Evolutionary conservation across 2,329 filamentous ascomycete species (phyloP), one percentile per base, ranked within the genome.

Genomic region (Dryadomyces sulphureus): DNA sequence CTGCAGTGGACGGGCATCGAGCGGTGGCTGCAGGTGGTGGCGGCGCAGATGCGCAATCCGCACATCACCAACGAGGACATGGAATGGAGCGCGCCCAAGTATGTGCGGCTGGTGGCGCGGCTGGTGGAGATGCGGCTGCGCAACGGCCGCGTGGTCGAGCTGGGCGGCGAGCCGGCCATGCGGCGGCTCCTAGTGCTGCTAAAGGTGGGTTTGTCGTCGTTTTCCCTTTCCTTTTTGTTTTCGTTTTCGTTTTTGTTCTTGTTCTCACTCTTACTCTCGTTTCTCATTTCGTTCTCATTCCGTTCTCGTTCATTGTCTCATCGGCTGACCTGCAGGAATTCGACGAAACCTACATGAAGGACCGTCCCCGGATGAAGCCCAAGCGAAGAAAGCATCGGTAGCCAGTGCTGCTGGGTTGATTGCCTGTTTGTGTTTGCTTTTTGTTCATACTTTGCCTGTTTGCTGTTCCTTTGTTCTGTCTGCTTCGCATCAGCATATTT

Each of bases 1-100:
- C 50, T 62, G 43, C 59, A 60, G 49, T 62, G 59, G 60, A 54
- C 58, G 3, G 56, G 53, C 25, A 52, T 61, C 40, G 52, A 53
- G 48, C 55, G 51, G 17, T 62, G 59, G 60, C 50, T 59, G 16
- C 40, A 54, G 42, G 50, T 59, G 11, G 52, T 61, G n/a, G 40
- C 54, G 7, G 54, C 53, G 17, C 56, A 61, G 50, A 50, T 58
- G 49, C 45, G 46, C 47, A 55, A 57, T 43, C 54, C 55, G 14
- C 49, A 54, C 46, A 57, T 55, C 39, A 58, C 57, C 21, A 60
- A 60, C 47, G 57, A 60, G 36, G 56, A 59, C 47, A 54, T 59
- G 53, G 53, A 52, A 35, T 54, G 52, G 52, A 52, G 50, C 17
- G 54, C 54, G 45, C 50, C 52, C 22, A 50, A 51, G 45, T 54